Percentiles rank a stretch among this genome's conserved stretches.
phyloP scores from a whole-genome alignment of 192 early-diverging fungal species.

The Backusella australiensis region DNA sequence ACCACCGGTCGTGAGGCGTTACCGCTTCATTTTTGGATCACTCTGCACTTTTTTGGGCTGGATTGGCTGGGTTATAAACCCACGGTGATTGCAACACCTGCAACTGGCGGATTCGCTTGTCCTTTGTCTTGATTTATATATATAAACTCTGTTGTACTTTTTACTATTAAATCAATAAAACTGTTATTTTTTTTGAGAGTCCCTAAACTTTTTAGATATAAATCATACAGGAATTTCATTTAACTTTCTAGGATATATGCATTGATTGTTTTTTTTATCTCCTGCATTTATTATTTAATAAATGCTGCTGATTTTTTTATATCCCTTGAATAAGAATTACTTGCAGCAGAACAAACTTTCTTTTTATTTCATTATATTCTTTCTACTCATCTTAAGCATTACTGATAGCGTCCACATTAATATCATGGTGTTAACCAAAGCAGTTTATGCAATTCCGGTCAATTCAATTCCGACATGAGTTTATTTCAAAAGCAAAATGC shows the following conservation, averaged over 20 bases:
- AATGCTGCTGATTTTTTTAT: background rate
- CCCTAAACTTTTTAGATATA: no score
- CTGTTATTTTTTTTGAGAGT: background rate
- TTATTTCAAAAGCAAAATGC: no score
- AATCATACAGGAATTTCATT: background rate
- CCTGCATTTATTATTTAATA: background rate
- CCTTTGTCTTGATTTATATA: constrained; percentile 11
- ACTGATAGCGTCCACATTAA: no score
- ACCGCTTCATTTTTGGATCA: constrained; percentile 24
- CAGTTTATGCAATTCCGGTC: no score
- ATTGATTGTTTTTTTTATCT: background rate
- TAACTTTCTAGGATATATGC: background rate
- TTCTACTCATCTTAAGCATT: no score
- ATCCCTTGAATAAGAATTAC: background rate
- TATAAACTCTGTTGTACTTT: background rate
- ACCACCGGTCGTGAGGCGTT: background rate
- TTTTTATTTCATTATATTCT: no score
- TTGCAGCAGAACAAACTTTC: background rate
- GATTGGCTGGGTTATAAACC: constrained; percentile 24
- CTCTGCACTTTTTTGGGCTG: constrained; percentile 8
- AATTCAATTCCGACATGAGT: no score
- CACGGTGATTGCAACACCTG: constrained; percentile 22
- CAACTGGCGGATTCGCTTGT: constrained; percentile 24
- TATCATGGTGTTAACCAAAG: no score
- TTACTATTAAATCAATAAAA: background rate